Base-by-base conservation (phyloP, 352 stramenopile genomes). In the Globisporangium perplexum region DNA sequence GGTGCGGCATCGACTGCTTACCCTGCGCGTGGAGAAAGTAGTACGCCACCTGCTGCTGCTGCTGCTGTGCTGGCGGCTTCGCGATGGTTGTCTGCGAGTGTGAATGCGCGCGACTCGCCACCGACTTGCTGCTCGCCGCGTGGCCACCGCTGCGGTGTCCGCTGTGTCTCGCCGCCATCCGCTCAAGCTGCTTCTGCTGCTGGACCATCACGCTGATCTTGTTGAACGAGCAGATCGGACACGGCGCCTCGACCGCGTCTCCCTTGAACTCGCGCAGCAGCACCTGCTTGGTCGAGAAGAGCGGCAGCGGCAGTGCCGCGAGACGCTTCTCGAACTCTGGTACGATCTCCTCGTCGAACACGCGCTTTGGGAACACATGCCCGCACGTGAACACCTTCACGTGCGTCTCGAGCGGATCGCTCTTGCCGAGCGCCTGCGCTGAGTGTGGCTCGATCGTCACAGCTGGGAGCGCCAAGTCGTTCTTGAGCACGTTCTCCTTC, bases 281-380 rank as follows among this genome's bases (percentile, higher is more conserved):
- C 31, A 86, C 62, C 11, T 83, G 67, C 53, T 79, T 86, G 12
- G 84, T 92, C 22, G 70, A 64, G 53, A 83, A 76, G 2, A 95
- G 46, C 14, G 77, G 68, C 41, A 78, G 60, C 1, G 80, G 70
- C 17, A 90, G 57, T 8, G 77, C 57, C 31, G 74, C 84, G 71
- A 95, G 81, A 20, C 78, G 77, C 64, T 84, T 90, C 36, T 92
- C 84, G 50, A 95, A 95, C 55, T 90, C 76, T 11, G 71, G 69
- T 18, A 93, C 45, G 14, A 95, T 71, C 35, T 95, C 84, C 53
- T 95, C 84, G 47, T 95, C 82, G 45, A 90, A 93, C 45, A 95
- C 69, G 30, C 84, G 80, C 68, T 92, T 92, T 11, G 84, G 80
- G 52, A 90, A 95, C 20, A 90, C 59, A 50, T 95, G 84, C 14